These are phyloP conservation scores for Pezicula carpinea DNA, from an alignment of 2,329 filamentous ascomycete genomes.

Conservation along the genomic window DNA sequence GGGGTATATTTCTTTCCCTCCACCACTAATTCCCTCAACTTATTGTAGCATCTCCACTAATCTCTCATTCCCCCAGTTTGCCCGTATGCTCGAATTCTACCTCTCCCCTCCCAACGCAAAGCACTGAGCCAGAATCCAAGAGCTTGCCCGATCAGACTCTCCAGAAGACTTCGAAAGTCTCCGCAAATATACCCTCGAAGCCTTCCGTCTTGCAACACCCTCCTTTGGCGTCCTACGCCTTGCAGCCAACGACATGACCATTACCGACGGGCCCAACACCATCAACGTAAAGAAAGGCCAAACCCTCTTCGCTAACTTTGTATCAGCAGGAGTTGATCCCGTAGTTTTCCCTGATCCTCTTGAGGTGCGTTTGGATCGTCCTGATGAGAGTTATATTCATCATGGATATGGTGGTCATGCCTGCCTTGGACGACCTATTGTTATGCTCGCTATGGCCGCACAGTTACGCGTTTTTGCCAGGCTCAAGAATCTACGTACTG, in stretches of 20 bases:
- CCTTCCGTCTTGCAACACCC: conserved; percentile 61
- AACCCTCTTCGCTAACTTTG: conserved; percentile 60
- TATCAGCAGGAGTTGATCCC: conserved; percentile 49
- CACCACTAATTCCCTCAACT: not conserved
- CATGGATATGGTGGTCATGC: conserved; percentile 58
- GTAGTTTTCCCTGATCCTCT: conserved; percentile 56
- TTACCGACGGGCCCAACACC: conserved; percentile 45
- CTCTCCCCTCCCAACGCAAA: conserved; percentile 48
- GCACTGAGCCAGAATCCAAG: conserved; percentile 55
- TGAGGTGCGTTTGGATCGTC: conserved; percentile 56
- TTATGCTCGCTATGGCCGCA: not conserved
- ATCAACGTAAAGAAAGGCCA: conserved; percentile 48
- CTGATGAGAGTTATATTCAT: conserved; percentile 58
- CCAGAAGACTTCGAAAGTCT: conserved; percentile 55
- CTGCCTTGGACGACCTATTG: conserved; percentile 53
- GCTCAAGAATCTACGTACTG: not conserved
- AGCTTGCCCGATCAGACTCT: conserved; percentile 49
- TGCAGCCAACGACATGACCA: conserved; percentile 37
- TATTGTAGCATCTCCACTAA: not conserved
- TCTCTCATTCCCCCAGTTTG: conserved; percentile 45
- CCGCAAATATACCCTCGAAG: conserved; percentile 66
- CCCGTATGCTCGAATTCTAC: conserved; percentile 67
- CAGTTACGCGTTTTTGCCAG: not conserved
- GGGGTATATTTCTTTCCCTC: conserved; percentile 40
- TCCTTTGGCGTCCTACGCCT: conserved; percentile 57